A percentile compares a stretch with the other conserved stretches of the same genome.
Conservation (phyloP, 2,329 filamentous ascomycete genomes). For the Akanthomyces lecanii region DNA sequence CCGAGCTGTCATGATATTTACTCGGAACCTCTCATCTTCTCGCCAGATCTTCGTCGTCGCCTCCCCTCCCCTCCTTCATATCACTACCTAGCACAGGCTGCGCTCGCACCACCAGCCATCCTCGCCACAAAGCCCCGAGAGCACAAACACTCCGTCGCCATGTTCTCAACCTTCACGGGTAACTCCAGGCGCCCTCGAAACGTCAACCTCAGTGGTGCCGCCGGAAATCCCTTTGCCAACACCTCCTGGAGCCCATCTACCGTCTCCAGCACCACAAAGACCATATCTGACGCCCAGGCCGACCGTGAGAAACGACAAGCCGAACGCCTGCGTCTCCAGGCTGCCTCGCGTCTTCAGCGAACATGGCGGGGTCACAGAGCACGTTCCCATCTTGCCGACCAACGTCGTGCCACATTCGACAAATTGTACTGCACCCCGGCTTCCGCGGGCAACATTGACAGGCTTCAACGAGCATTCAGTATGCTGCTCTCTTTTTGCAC, state of each 20-base stretch:
- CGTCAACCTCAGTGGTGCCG: slow-evolving; percentile 88
- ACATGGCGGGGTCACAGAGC: slow-evolving; percentile 74
- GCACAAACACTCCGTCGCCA: slow-evolving; percentile 34
- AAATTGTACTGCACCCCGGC: slow-evolving; percentile 42
- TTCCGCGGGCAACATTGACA: slow-evolving; percentile 31
- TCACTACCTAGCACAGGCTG: not conserved
- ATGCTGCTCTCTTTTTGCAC: slow-evolving; percentile 50
- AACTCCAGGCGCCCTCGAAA: slow-evolving; percentile 80
- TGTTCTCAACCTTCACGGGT: slow-evolving; percentile 93
- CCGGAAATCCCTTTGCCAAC: slow-evolving; percentile 72
- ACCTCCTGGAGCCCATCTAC: slow-evolving; percentile 53
- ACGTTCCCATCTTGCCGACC: slow-evolving; percentile 54
- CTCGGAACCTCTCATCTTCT: not conserved
- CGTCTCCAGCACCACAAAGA: slow-evolving; percentile 64
- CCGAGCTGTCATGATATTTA: not conserved
- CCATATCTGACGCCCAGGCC: slow-evolving; percentile 80
- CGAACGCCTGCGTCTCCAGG: slow-evolving; percentile 72
- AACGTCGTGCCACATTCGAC: slow-evolving; percentile 61
- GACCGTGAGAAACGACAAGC: slow-evolving; percentile 76
- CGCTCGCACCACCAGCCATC: not conserved
- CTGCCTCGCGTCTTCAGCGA: slow-evolving; percentile 69
- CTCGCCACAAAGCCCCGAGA: slow-evolving; percentile 3
- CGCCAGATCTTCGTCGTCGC: not conserved
- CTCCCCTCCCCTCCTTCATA: not conserved
- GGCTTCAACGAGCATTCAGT: slow-evolving; percentile 39